Conservation (phyloP, 140 eudicot genomes). For the Flaveria floridana region DNA sequence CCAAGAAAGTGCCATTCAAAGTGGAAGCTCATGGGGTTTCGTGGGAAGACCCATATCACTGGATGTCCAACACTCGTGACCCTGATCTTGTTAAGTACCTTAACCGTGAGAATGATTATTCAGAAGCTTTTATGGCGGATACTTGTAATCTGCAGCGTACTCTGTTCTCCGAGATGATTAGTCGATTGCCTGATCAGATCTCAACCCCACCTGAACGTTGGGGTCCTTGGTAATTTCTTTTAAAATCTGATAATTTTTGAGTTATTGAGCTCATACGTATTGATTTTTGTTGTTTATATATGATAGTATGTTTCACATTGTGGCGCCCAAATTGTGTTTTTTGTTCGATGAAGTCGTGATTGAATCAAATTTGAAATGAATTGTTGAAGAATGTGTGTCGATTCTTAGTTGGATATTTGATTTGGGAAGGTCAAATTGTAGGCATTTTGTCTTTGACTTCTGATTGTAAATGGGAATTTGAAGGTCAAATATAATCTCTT, state of each 20-base stretch:
- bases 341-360: background rate
- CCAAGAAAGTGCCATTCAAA: slow-evolving; percentile 57
- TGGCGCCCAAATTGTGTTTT: background rate
- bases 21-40: slow-evolving; percentile 63
- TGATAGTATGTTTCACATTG: background rate
- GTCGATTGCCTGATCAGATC: slow-evolving; percentile 55
- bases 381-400: too few species aligned
- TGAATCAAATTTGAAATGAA: background rate
- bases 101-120: slow-evolving; percentile 56
- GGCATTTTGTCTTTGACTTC: background rate
- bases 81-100: slow-evolving; percentile 70
- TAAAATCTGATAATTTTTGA: background rate
- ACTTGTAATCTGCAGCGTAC: slow-evolving; percentile 46
- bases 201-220: slow-evolving; percentile 77
- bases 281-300: background rate
- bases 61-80: slow-evolving; percentile 81
- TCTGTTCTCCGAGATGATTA: slow-evolving; percentile 62
- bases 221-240: slow-evolving; percentile 70
- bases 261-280: too few species aligned
- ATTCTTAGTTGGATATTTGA: background rate
- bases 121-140: slow-evolving; percentile 78
- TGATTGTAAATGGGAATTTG: slow-evolving; percentile 3
- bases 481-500: background rate
- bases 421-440: background rate
- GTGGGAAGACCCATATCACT: slow-evolving; percentile 78